Base-by-base conservation (phyloP, 2,329 filamentous ascomycete species). In the Fusarium redolens region DNA sequence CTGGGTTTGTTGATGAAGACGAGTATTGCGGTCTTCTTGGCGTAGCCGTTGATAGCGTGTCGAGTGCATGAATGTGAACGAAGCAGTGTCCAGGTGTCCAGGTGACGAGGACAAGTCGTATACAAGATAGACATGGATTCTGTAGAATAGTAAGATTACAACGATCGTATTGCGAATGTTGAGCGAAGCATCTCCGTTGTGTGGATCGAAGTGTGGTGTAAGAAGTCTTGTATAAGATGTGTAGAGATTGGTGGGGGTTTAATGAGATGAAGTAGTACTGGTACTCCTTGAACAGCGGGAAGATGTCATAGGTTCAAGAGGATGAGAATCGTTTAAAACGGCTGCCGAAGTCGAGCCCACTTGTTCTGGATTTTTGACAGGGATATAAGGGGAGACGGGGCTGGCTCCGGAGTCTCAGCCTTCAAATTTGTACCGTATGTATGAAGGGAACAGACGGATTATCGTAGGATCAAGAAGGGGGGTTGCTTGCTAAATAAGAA, bases 111-210 rank as follows among this genome's bases (percentile, higher is more conserved):
- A 74, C 71, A 58, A 61, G 54, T 13, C 45, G 52, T 51, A 51
- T 60, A 38, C 71, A 67, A 63, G 64, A 67, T 72, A 74, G 58
- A 74, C 71, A 74, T 74, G 68, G 71, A 69, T 74, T 71, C 64
- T 74, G 61, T 43, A 31, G 40, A 40, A 30, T n/a, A 47, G 45
- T 59, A 38, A 74, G 61, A 71, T 64, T 67, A 74, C 25, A 68
- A 66, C 47, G 33, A 56, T 59, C 37, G 50, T 71, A 48, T 64
- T 33, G 59, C 25, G 18, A n/a, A 28, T 12, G 18, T 31, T 41
- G 37, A 22, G 38, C 25, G 71, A 48, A 61, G 63, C 71, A 73
- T 73, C 55, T 62, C 63, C 14, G 38, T 64, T n/a, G 41, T n/a
- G 33, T 45, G 38, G 20, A 30, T 55, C 20, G 30, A 55, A 43